Base-by-base conservation (phyloP, 192 early-diverging fungal species). In the Mortierella claussenii region DNA sequence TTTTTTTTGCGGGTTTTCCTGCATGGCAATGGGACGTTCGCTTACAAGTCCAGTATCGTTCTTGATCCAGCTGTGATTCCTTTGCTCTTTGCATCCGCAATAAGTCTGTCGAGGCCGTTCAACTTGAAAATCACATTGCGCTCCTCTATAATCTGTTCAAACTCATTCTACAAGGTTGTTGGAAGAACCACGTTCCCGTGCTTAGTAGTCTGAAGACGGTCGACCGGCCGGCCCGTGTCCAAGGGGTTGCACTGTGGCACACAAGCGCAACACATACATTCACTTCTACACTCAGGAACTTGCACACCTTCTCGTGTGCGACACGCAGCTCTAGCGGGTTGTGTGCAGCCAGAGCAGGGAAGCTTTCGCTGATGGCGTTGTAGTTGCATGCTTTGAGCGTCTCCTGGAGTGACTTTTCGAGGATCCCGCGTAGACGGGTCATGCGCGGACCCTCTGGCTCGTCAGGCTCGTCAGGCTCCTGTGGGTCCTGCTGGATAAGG, bases 311-410 rank as follows among this genome's bases (percentile, higher is more conserved):
- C 40, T 76, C 64, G 24, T 76, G 73, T 32, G 73, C 73, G 18
- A 62, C 53, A 2, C 32, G 56, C 15, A 76, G 46, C 7, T 66
- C 73, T 11, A 36, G 37, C 15, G 63, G 65, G 3, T 65, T 60
- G 20, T 42, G 23, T 5, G 48, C 47, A 10, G 64, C 63, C 1
- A 67, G 37, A 9, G 33, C 17, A 10, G 73, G 73, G 24, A 76
- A 76, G 51, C 64, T 62, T 61, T 76, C 64, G n/a, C 59, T 37
- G 30, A 76, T 54, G 23, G 73, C 73, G n/a, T 55, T 52, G 30
- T 44, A 67, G 32, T 76, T 76, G 73, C 73, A 76, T 28, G 64
- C 64, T 12, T 67, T 61, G 32, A 76, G 58, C 7, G 73, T 76
- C 26, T 76, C 64, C 28, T 47, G 30, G 5, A 76, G 36, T 11